A percentile compares a stretch with the other conserved stretches of the same genome.
Evolutionary conservation across 2,329 filamentous ascomycete species (phyloP).

Genomic region (Cercospora berteroae): DNA sequence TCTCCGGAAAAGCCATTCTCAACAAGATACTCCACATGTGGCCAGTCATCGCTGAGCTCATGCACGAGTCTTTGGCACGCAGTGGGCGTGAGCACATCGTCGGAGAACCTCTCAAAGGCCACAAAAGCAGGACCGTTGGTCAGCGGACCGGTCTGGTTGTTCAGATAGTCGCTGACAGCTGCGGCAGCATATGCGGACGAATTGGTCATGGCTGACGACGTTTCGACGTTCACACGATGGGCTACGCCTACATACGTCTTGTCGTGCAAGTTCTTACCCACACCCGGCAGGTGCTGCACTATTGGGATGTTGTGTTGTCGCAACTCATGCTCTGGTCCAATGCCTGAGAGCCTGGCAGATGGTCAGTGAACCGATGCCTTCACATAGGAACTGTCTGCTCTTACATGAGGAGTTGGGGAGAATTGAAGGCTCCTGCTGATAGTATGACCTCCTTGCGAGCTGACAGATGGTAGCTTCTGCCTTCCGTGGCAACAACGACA

Average conservation of each 20-base stretch:
- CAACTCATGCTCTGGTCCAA: not conserved
- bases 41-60: not conserved
- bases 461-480: not conserved
- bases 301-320: not conserved
- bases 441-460: not conserved
- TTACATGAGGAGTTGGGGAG: not conserved
- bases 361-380: not conserved
- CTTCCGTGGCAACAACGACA: not conserved
- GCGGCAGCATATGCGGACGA: too few relatives aligned
- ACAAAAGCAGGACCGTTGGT: too few relatives aligned
- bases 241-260: not conserved
- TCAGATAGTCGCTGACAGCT: too few relatives aligned
- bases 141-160: too few relatives aligned
- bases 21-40: not conserved
- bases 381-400: not conserved
- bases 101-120: too few relatives aligned
- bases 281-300: not conserved
- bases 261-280: not conserved
- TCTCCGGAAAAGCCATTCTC: not conserved
- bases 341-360: not conserved
- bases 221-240: not conserved
- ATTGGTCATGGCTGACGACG: not conserved
- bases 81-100: too few relatives aligned
- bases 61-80: too few relatives aligned
- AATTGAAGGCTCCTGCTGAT: not conserved